Evolutionary conservation across 768 basidiomycete genomes (phyloP), one percentile per base, ranked within the genome.

Genomic region (Lactifluus piperatus): DNA sequence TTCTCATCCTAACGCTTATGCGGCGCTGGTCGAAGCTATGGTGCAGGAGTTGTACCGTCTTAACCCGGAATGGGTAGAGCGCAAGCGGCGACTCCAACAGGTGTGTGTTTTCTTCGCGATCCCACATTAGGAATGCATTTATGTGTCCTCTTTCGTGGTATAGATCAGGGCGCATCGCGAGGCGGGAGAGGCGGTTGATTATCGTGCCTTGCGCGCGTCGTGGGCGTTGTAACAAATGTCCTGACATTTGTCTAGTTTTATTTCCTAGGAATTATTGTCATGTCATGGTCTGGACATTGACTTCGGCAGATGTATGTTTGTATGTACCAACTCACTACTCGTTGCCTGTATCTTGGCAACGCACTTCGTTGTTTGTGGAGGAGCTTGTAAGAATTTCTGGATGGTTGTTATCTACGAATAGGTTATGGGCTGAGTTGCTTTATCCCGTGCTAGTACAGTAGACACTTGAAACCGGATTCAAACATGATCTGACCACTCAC

Each of bases 51-150:
- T 65, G 29, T 65, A 63, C 36, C 45, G 52, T 14, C 48, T 65
- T 24, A 65, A 49, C 24, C 64, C 64, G 0, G 58, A 60, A 37
- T 65, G 64, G 64, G 57, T 52, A 26, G 64, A 58, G 49, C 62
- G 64, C 37, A 63, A 60, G 49, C 45, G 36, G 51, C 56, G 55
- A 46, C 55, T 65, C 7, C 20, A 64, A 44, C 37, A 64, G 64
- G 64, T 63, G 44, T 34, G 53, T 49, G 36, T 29, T 24, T n/a
- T 44, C 20, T 14, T 22, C 13, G n/a, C 20, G 9, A 27, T 13
- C 14, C 11, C 24, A 48, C 36, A 24, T 30, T 24, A 13, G 13
- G 18, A 10, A 3, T 43, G 14, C 27, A 27, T n/a, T 62, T 16
- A 49, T 22, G 4, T 3, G 36, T 11, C 32, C 10, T 37, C 7